Base-by-base conservation (phyloP, 1,139 yeast species). In the Pichia inconspicua region DNA sequence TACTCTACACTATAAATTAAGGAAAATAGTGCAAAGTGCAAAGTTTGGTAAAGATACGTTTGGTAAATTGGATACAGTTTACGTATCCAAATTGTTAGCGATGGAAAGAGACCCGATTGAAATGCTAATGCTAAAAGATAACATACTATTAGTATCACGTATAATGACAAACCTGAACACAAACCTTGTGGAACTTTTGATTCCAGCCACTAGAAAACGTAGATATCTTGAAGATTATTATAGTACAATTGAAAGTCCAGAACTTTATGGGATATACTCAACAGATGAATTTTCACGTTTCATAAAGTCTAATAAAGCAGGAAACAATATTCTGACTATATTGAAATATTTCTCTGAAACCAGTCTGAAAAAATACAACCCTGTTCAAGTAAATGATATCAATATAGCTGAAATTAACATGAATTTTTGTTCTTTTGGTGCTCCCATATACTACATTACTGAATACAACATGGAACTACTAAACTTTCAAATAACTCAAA, bases 1-100 rank as follows among this genome's bases (percentile, higher is more conserved):
- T 43, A 41, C 54, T 5, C 50, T 54, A 30, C 48, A 51, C 12
- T 52, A 50, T 22, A 56, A 53, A 36, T 42, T 55, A 19, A 8
- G 41, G 5, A 41, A 45, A 5, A 37, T 56, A 6, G 31, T 51
- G 3, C 49, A 54, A 12, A 42, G 47, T 39, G 46, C 41, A 5
- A 54, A 46, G 40, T 22, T 52, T 3, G 25, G 46, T 1, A 52
- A 41, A 30, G 48, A 52, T 17, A 9, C 42, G 5, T 58, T 55
- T 49, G 59, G 57, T 3, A 37, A 48, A 14, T 5, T 51, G 5
- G 52, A 57, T 41, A n/a, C 12, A 15, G 34, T 40, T 14, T 32
- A 22, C 15, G 19, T 51, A 7, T 41, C 53, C 12, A 12, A 25
- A 2, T 15, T 52, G 12, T 25, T 41, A 28, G 15, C 8, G 10